These are phyloP conservation scores for Aureobasidium sp. DNA, from an alignment of 2,329 filamentous ascomycete species.

Conservation along the genomic window DNA sequence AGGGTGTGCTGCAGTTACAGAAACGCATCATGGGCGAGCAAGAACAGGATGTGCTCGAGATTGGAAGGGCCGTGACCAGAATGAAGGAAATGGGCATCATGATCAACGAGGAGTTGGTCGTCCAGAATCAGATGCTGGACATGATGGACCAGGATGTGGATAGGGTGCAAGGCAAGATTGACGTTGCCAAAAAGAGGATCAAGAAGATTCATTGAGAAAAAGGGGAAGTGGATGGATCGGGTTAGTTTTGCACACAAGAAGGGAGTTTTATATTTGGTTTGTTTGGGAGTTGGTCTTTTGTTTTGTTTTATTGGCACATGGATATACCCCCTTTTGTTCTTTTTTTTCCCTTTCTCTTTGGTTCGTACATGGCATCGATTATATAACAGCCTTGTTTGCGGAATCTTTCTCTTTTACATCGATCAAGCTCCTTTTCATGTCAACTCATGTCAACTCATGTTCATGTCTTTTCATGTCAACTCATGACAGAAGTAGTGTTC, in stretches of 20 bases:
- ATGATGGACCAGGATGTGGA: slow-evolving; percentile 60
- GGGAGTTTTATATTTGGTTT: background rate
- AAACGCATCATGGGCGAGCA: slow-evolving; percentile 67
- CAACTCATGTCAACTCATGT: too few relatives aligned
- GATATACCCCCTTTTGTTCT: background rate
- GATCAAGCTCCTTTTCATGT: too few relatives aligned
- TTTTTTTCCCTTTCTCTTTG: background rate
- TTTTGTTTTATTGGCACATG: background rate
- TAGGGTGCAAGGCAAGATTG: slow-evolving; percentile 60
- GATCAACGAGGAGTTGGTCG: slow-evolving; percentile 66
- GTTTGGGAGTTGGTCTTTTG: background rate
- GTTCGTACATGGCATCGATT: background rate
- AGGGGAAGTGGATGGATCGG: background rate
- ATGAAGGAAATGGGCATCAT: slow-evolving; percentile 72
- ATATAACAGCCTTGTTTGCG: too few relatives aligned
- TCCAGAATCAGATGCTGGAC: slow-evolving; percentile 65
- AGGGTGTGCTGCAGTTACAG: slow-evolving; percentile 66
- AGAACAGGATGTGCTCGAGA: slow-evolving; percentile 62
- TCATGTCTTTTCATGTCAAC: too few relatives aligned
- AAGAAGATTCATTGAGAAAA: slow-evolving; percentile 48
- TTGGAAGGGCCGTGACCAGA: slow-evolving; percentile 61
- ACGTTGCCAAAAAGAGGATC: slow-evolving; percentile 65
- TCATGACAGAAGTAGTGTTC: too few relatives aligned
- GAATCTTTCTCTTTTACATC: too few relatives aligned
- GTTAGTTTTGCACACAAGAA: background rate